These are phyloP conservation scores for Ceratobasidium sp. DNA, from an alignment of 1,284 basidiomycete genomes.

Conservation along the genomic window DNA sequence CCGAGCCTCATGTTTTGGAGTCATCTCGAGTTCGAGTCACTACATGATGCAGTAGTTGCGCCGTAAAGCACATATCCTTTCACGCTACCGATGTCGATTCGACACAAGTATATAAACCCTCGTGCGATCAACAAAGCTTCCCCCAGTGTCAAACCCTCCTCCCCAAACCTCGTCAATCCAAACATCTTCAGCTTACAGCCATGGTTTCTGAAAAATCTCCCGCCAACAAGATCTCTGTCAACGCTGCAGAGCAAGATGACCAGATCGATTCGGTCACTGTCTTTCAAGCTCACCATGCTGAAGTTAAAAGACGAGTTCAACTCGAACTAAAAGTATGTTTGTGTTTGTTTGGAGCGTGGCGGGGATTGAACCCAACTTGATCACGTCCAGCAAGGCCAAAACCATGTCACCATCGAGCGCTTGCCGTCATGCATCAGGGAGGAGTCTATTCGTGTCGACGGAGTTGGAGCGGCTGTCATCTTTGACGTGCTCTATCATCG, in stretches of 20 bases:
- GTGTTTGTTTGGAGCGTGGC: neutral
- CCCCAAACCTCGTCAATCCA: neutral
- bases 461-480: conserved; percentile 44
- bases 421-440: conserved; percentile 45
- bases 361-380: no score
- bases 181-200: neutral
- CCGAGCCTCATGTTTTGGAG: neutral
- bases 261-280: conserved; percentile 26
- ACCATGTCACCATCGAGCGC: conserved; percentile 44
- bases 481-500: conserved; percentile 46
- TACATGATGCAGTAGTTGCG: neutral
- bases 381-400: conserved; percentile 43
- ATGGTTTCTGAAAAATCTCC: conserved; percentile 7
- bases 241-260: conserved; percentile 29
- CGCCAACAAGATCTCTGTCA: conserved; percentile 16
- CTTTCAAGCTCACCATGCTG: conserved; percentile 25
- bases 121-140: no score
- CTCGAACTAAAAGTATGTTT: conserved; percentile 31
- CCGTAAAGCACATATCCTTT: neutral
- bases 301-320: conserved; percentile 21
- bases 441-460: conserved; percentile 46
- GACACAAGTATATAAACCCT: no score
- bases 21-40: neutral
- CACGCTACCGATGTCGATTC: no score
- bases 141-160: neutral